Conservation (phyloP, 2,329 filamentous ascomycete species). For the Apiospora aurea region DNA sequence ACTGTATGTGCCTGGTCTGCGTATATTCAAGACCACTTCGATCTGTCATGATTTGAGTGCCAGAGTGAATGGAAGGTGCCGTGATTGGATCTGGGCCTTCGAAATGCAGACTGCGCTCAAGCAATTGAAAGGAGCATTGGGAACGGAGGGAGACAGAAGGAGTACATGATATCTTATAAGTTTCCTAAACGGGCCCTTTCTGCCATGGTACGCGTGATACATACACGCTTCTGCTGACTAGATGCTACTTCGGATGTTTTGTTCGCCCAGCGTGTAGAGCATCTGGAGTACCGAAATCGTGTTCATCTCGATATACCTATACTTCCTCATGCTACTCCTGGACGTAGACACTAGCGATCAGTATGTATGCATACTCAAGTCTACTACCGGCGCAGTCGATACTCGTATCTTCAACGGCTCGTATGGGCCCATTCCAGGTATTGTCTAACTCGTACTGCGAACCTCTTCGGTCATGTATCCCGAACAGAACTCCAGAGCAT, state of each 20-base stretch:
- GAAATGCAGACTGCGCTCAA: not conserved
- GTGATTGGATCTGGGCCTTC: not conserved
- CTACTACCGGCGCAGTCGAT: not conserved
- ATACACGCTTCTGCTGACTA: too few species aligned
- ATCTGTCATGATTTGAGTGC: not conserved
- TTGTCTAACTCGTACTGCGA: conserved; percentile 8
- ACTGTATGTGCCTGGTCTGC: too few species aligned
- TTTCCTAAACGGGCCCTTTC: too few species aligned
- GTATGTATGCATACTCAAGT: not conserved
- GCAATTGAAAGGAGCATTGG: not conserved
- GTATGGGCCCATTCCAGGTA: conserved; percentile 4
- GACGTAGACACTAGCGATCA: conserved; percentile 43
- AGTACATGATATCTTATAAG: not conserved
- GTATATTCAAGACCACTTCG: not conserved
- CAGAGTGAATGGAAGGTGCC: not conserved
- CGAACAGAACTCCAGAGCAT: not conserved
- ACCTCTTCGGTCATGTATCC: not conserved
- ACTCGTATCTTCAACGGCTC: not conserved
- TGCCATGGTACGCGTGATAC: too few species aligned
- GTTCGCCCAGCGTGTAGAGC: too few species aligned
- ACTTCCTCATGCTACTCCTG: conserved; percentile 28
- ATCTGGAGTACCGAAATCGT: too few species aligned
- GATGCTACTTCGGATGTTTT: too few species aligned
- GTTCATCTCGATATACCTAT: too few species aligned
- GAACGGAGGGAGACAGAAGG: too few species aligned